Percentiles rank a stretch among this genome's conserved stretches.
phyloP scores from a whole-genome alignment of 2,329 filamentous ascomycete species.

The Pyrenophora teres region DNA sequence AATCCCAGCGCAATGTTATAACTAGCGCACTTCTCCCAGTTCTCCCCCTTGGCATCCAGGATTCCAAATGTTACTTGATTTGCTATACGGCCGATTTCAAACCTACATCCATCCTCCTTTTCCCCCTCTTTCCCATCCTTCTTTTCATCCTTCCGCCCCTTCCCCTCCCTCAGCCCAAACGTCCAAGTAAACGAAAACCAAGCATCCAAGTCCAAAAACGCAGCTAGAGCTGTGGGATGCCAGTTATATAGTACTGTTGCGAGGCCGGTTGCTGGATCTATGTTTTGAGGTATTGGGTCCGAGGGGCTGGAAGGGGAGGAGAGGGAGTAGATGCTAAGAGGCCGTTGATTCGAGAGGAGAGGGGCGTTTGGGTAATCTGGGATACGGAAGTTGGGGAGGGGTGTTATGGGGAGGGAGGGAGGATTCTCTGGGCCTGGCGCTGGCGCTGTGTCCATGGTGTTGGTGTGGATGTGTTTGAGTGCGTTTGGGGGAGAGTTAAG shows the following conservation, averaged over 20 bases:
- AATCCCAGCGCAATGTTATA: slow-evolving; percentile 20
- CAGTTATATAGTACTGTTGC: slow-evolving; percentile 28
- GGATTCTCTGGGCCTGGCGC: too few species aligned
- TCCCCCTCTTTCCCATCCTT: too few species aligned
- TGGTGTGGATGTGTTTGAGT: too few species aligned
- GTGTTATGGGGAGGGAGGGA: neutral
- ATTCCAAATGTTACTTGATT: slow-evolving; percentile 32
- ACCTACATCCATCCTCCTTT: neutral
- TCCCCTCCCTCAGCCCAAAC: too few species aligned
- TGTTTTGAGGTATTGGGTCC: neutral
- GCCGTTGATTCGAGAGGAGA: slow-evolving; percentile 11
- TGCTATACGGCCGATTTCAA: slow-evolving; percentile 30
- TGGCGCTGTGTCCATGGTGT: too few species aligned
- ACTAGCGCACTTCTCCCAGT: slow-evolving; percentile 27
- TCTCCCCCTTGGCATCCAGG: slow-evolving; percentile 20
- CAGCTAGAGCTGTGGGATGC: slow-evolving; percentile 22
- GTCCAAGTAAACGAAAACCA: slow-evolving; percentile 34
- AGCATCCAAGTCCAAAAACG: slow-evolving; percentile 29
- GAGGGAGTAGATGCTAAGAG: slow-evolving; percentile 15
- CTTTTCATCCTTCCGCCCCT: too few species aligned
- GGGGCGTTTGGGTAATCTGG: slow-evolving; percentile 17
- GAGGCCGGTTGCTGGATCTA: slow-evolving; percentile 19
- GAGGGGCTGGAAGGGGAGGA: too few species aligned
- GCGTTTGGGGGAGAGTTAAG: too few species aligned
- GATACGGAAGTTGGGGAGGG: slow-evolving; percentile 14